Base-by-base conservation (phyloP, 2,329 filamentous ascomycete species). In the Fusarium fracticaudum region DNA sequence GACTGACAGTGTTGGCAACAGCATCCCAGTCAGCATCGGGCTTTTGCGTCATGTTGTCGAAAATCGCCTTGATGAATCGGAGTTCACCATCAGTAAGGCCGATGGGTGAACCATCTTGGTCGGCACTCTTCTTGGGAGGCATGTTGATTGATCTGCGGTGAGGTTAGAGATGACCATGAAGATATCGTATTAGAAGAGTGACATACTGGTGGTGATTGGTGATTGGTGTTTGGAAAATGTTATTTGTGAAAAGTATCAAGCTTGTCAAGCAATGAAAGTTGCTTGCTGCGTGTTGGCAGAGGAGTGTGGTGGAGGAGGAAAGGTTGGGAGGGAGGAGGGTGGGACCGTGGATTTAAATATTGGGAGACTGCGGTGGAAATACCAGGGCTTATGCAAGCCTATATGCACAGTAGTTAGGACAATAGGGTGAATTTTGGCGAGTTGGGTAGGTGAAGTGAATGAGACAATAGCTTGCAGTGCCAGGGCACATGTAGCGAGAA, bases 21-120 rank as follows among this genome's bases (percentile, higher is more conserved):
- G 77, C 72, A 22, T 82, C 77, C 79, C 82, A 87, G 76, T 87
- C 78, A 35, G 85, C 81, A 13, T 84, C 81, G 12, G 82, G 83
- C 69, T 83, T 83, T 48, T 81, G 74, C 10, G 76, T 82, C 81
- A 85, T 84, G 73, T 84, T 82, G 73, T 84, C 80, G 67, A 85
- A 85, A 44, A 85, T 77, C 18, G 81, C 80, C 62, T 84, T 83
- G 76, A 85, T 80, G 75, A 85, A 84, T 37, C 80, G 79, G 47
- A 82, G 74, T 41, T 85, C 84, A 26, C 67, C 75, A 4, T 81
- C 79, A 17, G 79, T 84, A 51, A 84, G 76, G 15, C 78, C 79
- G 8, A 35, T 55, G 29, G 77, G 62, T 15, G 66, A 37, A 1
- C 76, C 70, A 50, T 64, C 75, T 22, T 79, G 77, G 31, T 67